These are phyloP conservation scores for Hanseniaspora meyeri DNA, from an alignment of 805 yeast genomes.

Conservation along the genomic window DNA sequence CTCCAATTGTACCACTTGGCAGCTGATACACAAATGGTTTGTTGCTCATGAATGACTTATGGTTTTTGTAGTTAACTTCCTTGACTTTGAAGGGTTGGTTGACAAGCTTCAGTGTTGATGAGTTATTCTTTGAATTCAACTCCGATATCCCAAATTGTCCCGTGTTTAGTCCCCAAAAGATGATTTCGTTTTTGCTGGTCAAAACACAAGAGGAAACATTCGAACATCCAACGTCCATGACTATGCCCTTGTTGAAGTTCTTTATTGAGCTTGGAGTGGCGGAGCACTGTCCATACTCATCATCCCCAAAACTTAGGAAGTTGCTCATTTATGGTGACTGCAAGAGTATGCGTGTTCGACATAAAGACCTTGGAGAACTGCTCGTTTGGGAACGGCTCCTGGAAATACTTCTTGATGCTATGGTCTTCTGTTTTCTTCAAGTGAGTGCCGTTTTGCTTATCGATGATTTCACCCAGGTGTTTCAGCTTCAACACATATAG, in stretches of 20 bases:
- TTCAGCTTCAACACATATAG: slow-evolving; percentile 49
- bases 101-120: slow-evolving; percentile 16
- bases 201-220: slow-evolving; percentile 53
- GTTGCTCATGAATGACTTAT: slow-evolving; percentile 26
- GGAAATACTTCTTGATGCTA: background rate
- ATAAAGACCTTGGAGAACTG: slow-evolving; percentile 32
- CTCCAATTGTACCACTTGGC: slow-evolving; percentile 10
- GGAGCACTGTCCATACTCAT: slow-evolving; percentile 42
- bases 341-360: slow-evolving; percentile 59
- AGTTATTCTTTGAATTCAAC: slow-evolving; percentile 32
- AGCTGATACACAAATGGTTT: slow-evolving; percentile 15
- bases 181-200: slow-evolving; percentile 37
- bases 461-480: slow-evolving; percentile 59
- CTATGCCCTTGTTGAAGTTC: slow-evolving; percentile 14
- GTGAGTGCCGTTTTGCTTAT: slow-evolving; percentile 30
- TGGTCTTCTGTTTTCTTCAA: slow-evolving; percentile 26
- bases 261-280: slow-evolving; percentile 19
- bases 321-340: slow-evolving; percentile 39
- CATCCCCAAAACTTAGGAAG: slow-evolving; percentile 73
- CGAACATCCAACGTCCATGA: slow-evolving; percentile 45
- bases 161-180: slow-evolving; percentile 65
- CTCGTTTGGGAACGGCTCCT: slow-evolving; percentile 18
- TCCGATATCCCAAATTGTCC: slow-evolving; percentile 60
- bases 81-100: background rate
- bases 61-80: slow-evolving; percentile 32